Evolutionary conservation across 768 basidiomycete genomes (phyloP).

Genomic region (Macrolepiota albuminosa): DNA sequence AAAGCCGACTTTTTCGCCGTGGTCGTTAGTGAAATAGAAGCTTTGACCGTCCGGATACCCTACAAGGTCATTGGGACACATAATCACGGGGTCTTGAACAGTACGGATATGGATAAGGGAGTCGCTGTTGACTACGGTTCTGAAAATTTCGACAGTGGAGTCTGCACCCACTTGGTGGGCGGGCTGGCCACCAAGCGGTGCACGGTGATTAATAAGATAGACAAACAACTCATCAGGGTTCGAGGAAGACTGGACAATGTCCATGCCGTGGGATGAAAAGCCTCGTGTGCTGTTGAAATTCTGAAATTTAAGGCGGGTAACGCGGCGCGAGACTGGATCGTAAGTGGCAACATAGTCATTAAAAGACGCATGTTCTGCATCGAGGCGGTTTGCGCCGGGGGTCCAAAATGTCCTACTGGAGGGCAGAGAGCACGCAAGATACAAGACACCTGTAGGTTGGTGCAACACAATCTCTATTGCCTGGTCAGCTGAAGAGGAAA

Average conservation of each 20-base stretch:
- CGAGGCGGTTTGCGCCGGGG: slow-evolving; percentile 35
- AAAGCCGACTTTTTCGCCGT: slow-evolving; percentile 45
- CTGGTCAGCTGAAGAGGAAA: not conserved
- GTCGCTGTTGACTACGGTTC: slow-evolving; percentile 39
- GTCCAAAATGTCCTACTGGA: slow-evolving; percentile 46
- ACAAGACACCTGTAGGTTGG: slow-evolving; percentile 49
- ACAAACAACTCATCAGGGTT: slow-evolving; percentile 50
- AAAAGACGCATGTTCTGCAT: slow-evolving; percentile 26
- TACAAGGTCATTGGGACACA: slow-evolving; percentile 71
- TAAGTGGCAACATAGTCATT: slow-evolving; percentile 59
- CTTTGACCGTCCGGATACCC: slow-evolving; percentile 59
- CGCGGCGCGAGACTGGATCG: slow-evolving; percentile 38
- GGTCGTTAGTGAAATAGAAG: slow-evolving; percentile 71
- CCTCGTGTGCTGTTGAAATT: slow-evolving; percentile 37
- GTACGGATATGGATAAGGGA: slow-evolving; percentile 53
- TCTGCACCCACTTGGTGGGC: slow-evolving; percentile 55
- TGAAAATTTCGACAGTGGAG: slow-evolving; percentile 68
- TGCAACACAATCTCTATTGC: slow-evolving; percentile 54
- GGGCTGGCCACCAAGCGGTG: slow-evolving; percentile 34
- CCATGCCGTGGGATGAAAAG: slow-evolving; percentile 63
- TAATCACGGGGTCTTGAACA: slow-evolving; percentile 46
- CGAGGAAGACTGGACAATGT: slow-evolving; percentile 50
- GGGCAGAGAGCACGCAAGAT: slow-evolving; percentile 58
- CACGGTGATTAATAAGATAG: slow-evolving; percentile 70
- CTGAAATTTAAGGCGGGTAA: slow-evolving; percentile 41